phyloP scores from a whole-genome alignment of 257 asterid genomes.

The Jasminum sambac region DNA sequence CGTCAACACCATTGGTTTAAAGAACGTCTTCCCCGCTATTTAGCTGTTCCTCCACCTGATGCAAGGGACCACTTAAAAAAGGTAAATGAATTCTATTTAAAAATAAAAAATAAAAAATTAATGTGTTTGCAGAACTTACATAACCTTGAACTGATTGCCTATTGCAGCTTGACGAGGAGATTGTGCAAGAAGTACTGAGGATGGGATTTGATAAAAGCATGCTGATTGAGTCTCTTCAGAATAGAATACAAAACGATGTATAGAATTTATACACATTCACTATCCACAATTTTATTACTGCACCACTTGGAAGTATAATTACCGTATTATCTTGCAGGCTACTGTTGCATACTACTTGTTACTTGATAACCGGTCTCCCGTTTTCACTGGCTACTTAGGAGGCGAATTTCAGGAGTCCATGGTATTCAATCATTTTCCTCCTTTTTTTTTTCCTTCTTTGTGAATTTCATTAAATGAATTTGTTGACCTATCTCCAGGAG shows the following conservation, averaged over 20 bases:
- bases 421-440: slow-evolving; percentile 39
- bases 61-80: slow-evolving; percentile 66
- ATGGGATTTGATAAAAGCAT: slow-evolving; percentile 76
- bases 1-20: slow-evolving; percentile 92
- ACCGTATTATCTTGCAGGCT: slow-evolving; percentile 51
- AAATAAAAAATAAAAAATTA: not conserved
- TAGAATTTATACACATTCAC: slow-evolving; percentile 18
- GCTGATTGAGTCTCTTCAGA: slow-evolving; percentile 77
- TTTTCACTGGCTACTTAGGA: slow-evolving; percentile 73
- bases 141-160: slow-evolving; percentile 26
- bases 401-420: slow-evolving; percentile 74
- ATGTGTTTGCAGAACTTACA: slow-evolving; percentile 14
- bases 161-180: slow-evolving; percentile 88
- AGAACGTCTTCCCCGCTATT: slow-evolving; percentile 79
- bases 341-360: slow-evolving; percentile 90
- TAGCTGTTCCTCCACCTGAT: slow-evolving; percentile 84
- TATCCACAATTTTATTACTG: slow-evolving; percentile 19
- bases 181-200: slow-evolving; percentile 68
- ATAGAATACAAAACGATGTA: slow-evolving; percentile 86
- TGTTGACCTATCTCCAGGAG: slow-evolving; percentile 50
- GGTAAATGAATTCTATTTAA: slow-evolving; percentile 32
- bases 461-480: not conserved
- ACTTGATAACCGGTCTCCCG: slow-evolving; percentile 68
- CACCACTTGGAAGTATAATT: slow-evolving; percentile 14
- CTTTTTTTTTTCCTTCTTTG: not conserved